A percentile compares a stretch with the other conserved stretches of the same genome.
Conservation (phyloP, 495 filamentous ascomycete genomes). For the Lasiosphaeriaceae sp. region DNA sequence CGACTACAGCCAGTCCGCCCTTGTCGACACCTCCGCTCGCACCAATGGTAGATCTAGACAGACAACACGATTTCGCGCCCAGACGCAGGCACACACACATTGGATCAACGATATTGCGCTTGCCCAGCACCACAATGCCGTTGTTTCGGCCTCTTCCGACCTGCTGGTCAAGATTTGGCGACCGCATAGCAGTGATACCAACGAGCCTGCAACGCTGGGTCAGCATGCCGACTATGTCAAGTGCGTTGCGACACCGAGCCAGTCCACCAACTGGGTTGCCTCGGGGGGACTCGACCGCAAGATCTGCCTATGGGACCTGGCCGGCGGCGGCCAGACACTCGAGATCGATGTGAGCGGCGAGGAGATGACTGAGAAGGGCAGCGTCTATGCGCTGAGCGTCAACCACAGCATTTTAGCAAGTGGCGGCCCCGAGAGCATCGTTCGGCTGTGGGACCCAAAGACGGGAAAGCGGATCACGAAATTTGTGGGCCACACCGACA, state of each 20-base stretch:
- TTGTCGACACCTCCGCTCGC: slow-evolving; percentile 26
- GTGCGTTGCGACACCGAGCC: slow-evolving; percentile 72
- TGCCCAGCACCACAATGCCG: slow-evolving; percentile 71
- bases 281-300: slow-evolving; percentile 94
- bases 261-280: slow-evolving; percentile 79
- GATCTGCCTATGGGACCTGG: slow-evolving; percentile 89
- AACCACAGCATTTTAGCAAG: slow-evolving; percentile 75
- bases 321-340: slow-evolving; percentile 76
- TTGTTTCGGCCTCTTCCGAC: slow-evolving; percentile 94
- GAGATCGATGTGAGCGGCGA: slow-evolving; percentile 79
- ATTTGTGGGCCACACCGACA: slow-evolving; percentile 97
- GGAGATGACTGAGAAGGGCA: slow-evolving; percentile 83
- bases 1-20: slow-evolving; percentile 27
- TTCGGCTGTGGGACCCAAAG: slow-evolving; percentile 88
- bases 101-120: slow-evolving; percentile 98
- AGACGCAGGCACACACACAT: slow-evolving; percentile 96
- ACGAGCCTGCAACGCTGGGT: slow-evolving; percentile 75
- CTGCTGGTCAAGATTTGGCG: slow-evolving; percentile 93
- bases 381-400: slow-evolving; percentile 83
- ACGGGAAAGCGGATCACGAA: slow-evolving; percentile 90
- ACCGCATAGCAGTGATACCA: slow-evolving; percentile 67
- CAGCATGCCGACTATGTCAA: slow-evolving; percentile 96
- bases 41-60: slow-evolving; percentile 31
- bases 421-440: slow-evolving; percentile 90
- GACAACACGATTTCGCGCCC: slow-evolving; percentile 71